Percentiles rank a stretch among this genome's conserved stretches.
These are phyloP conservation scores for Venturia effusa DNA, from an alignment of 2,329 filamentous ascomycete genomes.

Conservation along the genomic window DNA sequence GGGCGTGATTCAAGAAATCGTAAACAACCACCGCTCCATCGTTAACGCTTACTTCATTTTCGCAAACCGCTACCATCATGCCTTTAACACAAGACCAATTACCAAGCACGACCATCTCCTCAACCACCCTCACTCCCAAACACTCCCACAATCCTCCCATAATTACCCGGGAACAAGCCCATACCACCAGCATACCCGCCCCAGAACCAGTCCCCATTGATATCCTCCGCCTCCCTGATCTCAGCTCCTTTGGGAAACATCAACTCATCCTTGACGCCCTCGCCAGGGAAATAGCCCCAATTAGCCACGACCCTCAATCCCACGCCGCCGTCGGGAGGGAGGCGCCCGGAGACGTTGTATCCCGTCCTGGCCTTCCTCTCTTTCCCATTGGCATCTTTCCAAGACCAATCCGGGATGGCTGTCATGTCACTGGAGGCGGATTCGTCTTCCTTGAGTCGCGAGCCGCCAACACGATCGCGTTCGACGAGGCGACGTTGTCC, in stretches of 20 bases:
- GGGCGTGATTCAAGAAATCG: no score
- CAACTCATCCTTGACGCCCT: constrained; percentile 60
- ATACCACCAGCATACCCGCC: constrained; percentile 73
- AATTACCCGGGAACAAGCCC: constrained; percentile 71
- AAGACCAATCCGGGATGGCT: constrained; percentile 20
- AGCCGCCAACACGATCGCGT: constrained; percentile 67
- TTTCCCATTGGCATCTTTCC: constrained; percentile 25
- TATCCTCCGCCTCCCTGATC: constrained; percentile 70
- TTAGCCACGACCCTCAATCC: constrained; percentile 53
- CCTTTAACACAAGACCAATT: not conserved
- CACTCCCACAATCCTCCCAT: constrained; percentile 47
- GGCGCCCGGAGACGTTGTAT: constrained; percentile 22
- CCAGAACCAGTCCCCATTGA: constrained; percentile 86
- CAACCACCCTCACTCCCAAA: constrained; percentile 6
- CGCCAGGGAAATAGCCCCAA: constrained; percentile 70
- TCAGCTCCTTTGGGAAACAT: constrained; percentile 76
- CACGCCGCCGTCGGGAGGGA: constrained; percentile 66
- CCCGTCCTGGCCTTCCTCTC: constrained; percentile 12
- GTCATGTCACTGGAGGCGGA: constrained; percentile 13
- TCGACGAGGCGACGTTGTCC: constrained; percentile 59
- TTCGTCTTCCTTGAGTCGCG: constrained; percentile 51
- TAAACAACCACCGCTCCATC: no score
- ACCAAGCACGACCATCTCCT: not conserved
- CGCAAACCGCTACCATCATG: no score
- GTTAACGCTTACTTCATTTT: no score